phyloP scores from a whole-genome alignment of 305 asterid species.

The Fraxinus platypoda region DNA sequence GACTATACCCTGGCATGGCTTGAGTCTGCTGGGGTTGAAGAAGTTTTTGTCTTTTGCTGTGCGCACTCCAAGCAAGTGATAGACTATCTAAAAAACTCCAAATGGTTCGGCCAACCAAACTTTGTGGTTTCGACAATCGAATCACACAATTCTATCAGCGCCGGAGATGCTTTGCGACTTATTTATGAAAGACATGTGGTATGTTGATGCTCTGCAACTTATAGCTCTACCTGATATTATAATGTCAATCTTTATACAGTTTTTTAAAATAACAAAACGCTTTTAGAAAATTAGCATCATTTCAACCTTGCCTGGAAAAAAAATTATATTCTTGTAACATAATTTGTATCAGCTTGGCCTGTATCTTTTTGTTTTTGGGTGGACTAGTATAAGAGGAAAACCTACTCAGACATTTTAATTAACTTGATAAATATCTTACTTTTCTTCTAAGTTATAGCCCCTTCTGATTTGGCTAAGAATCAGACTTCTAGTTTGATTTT shows the following conservation, averaged over 20 bases:
- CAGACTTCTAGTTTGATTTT: not conserved
- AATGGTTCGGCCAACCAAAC: constrained; percentile 73
- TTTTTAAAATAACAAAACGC: not conserved
- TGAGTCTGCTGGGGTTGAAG: constrained; percentile 93
- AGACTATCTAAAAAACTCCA: constrained; percentile 63
- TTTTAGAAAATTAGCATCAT: not conserved
- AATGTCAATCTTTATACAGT: not conserved
- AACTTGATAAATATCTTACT: not conserved
- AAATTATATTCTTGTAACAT: not conserved
- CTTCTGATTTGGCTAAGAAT: not conserved
- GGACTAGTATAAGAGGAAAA: not conserved
- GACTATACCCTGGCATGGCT: constrained; percentile 97
- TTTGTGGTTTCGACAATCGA: constrained; percentile 72
- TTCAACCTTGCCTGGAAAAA: not conserved
- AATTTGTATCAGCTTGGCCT: not conserved
- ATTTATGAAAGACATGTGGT: constrained; percentile 89
- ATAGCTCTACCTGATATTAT: not conserved
- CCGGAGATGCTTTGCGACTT: constrained; percentile 90
- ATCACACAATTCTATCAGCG: constrained; percentile 75
- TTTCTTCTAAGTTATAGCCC: not conserved
- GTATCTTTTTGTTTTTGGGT: not conserved
- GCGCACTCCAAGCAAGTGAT: constrained; percentile 94
- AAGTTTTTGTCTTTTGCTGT: constrained; percentile 89
- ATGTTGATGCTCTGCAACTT: constrained; percentile 25
- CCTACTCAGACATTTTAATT: not conserved